Evolutionary conservation across 306 rosid species (phyloP).

Genomic region (Quercus alba): DNA sequence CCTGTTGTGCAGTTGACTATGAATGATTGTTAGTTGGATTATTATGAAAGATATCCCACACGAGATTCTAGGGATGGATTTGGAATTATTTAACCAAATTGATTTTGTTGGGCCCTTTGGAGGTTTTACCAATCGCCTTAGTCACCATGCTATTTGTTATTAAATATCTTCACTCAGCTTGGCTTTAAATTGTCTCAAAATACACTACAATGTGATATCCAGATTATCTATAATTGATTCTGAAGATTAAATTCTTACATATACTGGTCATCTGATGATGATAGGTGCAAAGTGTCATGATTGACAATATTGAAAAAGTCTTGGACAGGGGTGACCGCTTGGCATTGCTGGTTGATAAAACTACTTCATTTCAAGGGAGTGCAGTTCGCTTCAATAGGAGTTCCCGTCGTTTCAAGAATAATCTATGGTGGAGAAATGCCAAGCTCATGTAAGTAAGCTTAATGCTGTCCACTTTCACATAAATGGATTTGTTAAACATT

Average conservation of each 20-base stretch:
- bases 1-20: no score
- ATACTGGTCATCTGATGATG: background rate
- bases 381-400: slow-evolving; percentile 86
- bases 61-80: no score
- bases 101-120: no score
- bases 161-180: no score
- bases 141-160: no score
- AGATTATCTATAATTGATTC: background rate
- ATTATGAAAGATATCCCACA: no score
- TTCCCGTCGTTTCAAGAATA: slow-evolving; percentile 86
- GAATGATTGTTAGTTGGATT: no score
- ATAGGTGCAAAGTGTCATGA: slow-evolving; percentile 90
- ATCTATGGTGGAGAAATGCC: slow-evolving; percentile 97
- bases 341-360: slow-evolving; percentile 93
- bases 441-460: slow-evolving; percentile 68
- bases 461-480: background rate
- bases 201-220: no score
- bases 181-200: no score
- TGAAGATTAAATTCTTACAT: background rate
- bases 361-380: slow-evolving; percentile 87
- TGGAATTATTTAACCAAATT: no score
- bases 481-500: background rate
- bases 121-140: no score
- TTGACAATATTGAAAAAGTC: slow-evolving; percentile 94
- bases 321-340: slow-evolving; percentile 91